phyloP scores from a whole-genome alignment of 2,329 filamentous ascomycete species.

The Atkinsonella hypoxylon region DNA sequence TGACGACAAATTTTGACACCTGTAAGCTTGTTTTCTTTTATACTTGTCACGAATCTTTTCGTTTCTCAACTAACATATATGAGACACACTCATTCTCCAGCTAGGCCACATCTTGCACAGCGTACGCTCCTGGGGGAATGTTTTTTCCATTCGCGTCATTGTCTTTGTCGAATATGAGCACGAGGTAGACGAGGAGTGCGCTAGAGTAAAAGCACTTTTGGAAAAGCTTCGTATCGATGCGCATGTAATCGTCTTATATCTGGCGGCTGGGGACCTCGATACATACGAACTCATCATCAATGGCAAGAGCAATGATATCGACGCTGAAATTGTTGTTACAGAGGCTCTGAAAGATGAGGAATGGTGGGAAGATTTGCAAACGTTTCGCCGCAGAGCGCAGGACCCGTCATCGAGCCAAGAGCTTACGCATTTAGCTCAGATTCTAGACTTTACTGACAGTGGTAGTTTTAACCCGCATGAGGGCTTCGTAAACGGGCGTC shows the following conservation, averaged over 20 bases:
- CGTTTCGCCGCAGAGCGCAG: slow-evolving; percentile 30
- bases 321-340: slow-evolving; percentile 50
- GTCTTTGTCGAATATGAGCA: slow-evolving; percentile 85
- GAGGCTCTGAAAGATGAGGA: slow-evolving; percentile 56
- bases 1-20: slow-evolving; percentile 86
- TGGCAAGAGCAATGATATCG: slow-evolving; percentile 42
- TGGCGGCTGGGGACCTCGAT: slow-evolving; percentile 59
- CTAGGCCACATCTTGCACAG: slow-evolving; percentile 75
- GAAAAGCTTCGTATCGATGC: slow-evolving; percentile 76
- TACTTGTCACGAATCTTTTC: neutral
- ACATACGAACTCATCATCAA: slow-evolving; percentile 73
- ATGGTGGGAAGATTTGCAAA: slow-evolving; percentile 73
- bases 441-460: slow-evolving; percentile 31
- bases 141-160: slow-evolving; percentile 61
- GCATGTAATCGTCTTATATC: slow-evolving; percentile 67
- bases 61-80: neutral
- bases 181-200: slow-evolving; percentile 68
- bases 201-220: slow-evolving; percentile 58
- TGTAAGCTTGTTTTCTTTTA: slow-evolving; percentile 33
- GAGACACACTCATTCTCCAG: slow-evolving; percentile 69
- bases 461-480: slow-evolving; percentile 33
- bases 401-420: slow-evolving; percentile 31
- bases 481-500: slow-evolving; percentile 14
- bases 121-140: slow-evolving; percentile 66
- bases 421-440: slow-evolving; percentile 28